phyloP scores from a whole-genome alignment of 2,329 filamentous ascomycete genomes.

The Rachicladosporium sp. region DNA sequence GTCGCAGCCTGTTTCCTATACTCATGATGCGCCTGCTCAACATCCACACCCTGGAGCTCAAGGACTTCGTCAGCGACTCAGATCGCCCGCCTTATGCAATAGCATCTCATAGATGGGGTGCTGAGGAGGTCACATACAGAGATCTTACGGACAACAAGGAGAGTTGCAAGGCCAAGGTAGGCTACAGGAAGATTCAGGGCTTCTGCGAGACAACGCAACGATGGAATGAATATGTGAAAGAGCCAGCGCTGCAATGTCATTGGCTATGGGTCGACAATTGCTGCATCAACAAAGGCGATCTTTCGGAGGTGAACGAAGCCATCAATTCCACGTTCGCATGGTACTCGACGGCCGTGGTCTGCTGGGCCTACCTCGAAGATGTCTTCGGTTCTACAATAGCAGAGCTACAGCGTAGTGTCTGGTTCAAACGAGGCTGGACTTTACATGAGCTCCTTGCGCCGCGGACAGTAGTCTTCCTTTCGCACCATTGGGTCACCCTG shows the following conservation, averaged over 20 bases:
- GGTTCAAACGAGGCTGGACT: conserved; percentile 8
- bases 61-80: conserved; percentile 11
- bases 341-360: conserved; percentile 9
- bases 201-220: conserved; percentile 5
- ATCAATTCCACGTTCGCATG: conserved; percentile 14
- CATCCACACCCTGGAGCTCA: conserved; percentile 2
- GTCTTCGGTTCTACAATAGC: neutral
- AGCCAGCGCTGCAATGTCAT: conserved; percentile 9
- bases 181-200: conserved; percentile 4
- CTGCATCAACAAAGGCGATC: conserved; percentile 13
- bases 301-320: conserved; percentile 10
- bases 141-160: conserved; percentile 7
- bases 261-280: conserved; percentile 14
- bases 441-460: conserved; percentile 14
- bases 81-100: conserved; percentile 13
- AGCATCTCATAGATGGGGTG: conserved; percentile 15
- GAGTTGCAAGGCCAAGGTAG: conserved; percentile 6
- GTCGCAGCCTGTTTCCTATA: too few species aligned
- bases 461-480: conserved; percentile 1
- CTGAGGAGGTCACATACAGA: conserved; percentile 13
- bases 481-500: too few species aligned
- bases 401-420: neutral
- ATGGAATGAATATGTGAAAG: conserved; percentile 10
- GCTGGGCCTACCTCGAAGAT: conserved; percentile 12
- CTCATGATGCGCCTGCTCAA: conserved; percentile 12